These are phyloP conservation scores for Geotrichum reessii DNA, from an alignment of 1,139 yeast species.

Conservation along the genomic window DNA sequence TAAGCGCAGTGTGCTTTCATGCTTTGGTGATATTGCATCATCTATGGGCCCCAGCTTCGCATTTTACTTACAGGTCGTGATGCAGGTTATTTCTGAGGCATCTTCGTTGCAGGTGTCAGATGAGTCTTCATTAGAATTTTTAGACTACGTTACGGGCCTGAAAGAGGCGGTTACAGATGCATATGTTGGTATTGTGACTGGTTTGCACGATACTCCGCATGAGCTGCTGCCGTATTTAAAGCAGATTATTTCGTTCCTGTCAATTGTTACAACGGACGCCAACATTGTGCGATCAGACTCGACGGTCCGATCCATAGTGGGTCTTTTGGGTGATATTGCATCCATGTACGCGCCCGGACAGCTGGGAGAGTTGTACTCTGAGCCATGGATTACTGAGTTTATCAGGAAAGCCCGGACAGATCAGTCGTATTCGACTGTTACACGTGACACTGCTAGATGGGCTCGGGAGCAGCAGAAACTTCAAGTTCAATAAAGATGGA, in stretches of 20 bases:
- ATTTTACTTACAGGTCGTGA: slow-evolving; percentile 72
- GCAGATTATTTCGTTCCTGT: slow-evolving; percentile 64
- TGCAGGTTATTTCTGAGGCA: slow-evolving; percentile 62
- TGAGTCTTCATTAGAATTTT: slow-evolving; percentile 57
- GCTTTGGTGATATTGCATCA: slow-evolving; percentile 93
- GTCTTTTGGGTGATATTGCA: slow-evolving; percentile 87
- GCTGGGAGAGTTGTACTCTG: slow-evolving; percentile 57
- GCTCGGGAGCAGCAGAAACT: slow-evolving; percentile 82
- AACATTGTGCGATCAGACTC: slow-evolving; percentile 57
- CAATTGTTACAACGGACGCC: slow-evolving; percentile 54
- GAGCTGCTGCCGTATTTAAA: slow-evolving; percentile 59
- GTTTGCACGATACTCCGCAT: slow-evolving; percentile 65
- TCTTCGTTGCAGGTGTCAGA: slow-evolving; percentile 44
- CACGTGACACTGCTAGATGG: slow-evolving; percentile 92
- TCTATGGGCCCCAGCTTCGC: slow-evolving; percentile 71
- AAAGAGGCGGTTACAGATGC: slow-evolving; percentile 89
- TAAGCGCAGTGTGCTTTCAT: slow-evolving; percentile 84
- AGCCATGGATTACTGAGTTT: slow-evolving; percentile 73
- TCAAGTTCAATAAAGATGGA: slow-evolving; percentile 34
- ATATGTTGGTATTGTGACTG: slow-evolving; percentile 91
- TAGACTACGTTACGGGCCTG: slow-evolving; percentile 66
- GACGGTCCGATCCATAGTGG: slow-evolving; percentile 73
- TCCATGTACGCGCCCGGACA: slow-evolving; percentile 81
- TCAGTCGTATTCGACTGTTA: slow-evolving; percentile 53
- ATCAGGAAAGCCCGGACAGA: slow-evolving; percentile 69